Percentiles rank a stretch among this genome's conserved stretches.
phyloP scores from a whole-genome alignment of 768 basidiomycete species.

The Auricularia cornea region DNA sequence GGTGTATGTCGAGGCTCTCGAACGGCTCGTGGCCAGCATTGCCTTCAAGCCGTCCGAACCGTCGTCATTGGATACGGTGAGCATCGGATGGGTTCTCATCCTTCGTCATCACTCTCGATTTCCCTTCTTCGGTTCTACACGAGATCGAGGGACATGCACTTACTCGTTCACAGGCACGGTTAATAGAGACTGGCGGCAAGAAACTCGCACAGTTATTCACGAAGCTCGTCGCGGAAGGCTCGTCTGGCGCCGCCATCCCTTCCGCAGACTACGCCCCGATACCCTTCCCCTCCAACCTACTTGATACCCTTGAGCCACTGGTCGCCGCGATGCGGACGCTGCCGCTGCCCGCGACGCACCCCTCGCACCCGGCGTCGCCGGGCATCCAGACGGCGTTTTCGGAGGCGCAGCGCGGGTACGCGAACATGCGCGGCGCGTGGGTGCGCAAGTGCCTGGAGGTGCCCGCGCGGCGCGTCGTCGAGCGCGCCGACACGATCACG shows the following conservation, averaged over 20 bases:
- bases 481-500: constrained; percentile 62
- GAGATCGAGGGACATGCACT: too few relatives aligned
- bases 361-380: constrained; percentile 68
- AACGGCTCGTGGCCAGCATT: constrained; percentile 69
- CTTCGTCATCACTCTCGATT: too few relatives aligned
- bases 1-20: constrained; percentile 61
- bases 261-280: constrained; percentile 46
- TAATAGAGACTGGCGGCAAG: constrained; percentile 77
- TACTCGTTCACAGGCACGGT: too few relatives aligned
- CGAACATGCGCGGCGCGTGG: constrained; percentile 82
- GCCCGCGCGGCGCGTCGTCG: constrained; percentile 59
- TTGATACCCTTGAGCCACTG: constrained; percentile 50
- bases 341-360: constrained; percentile 71
- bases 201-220: constrained; percentile 76
- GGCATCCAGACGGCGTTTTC: constrained; percentile 55
- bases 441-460: constrained; percentile 63
- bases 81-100: too few relatives aligned
- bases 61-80: constrained; percentile 49
- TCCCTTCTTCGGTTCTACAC: too few relatives aligned
- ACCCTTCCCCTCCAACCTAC: constrained; percentile 47
- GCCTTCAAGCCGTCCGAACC: constrained; percentile 61
- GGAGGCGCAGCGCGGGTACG: constrained; percentile 76
- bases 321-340: constrained; percentile 59
- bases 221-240: constrained; percentile 81
- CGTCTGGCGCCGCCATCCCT: constrained; percentile 61